Base-by-base conservation (phyloP, 768 basidiomycete species). In the Leccinum olivaceopallidum region DNA sequence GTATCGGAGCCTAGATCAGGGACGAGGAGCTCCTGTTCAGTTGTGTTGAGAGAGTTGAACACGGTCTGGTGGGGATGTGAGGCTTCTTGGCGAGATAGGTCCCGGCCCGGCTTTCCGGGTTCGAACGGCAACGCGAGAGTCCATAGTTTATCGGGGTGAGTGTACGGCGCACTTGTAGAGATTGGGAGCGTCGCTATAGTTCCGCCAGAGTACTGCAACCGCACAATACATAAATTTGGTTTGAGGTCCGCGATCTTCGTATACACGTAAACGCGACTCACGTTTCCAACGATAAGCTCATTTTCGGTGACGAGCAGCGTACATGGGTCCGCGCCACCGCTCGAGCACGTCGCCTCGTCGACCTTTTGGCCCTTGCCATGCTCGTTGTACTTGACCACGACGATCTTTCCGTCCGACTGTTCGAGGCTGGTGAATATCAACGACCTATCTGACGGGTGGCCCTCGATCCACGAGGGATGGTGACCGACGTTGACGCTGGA, bases 51-150 rank as follows among this genome's bases (percentile, higher is more conserved):
- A 1, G 63, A n/a, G 54, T 67, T 70, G 60, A 72, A 60, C 59
- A 81, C 67, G 36, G 86, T 84, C 67, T 94, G 89, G 74, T 94
- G 93, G 0, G 90, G 89, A 69, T 95, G 94, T 4, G 91, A 80
- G 6, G 76, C 73, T 58, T 85, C 82, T 69, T 95, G 94, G 36
- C 93, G 81, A 20, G 81, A 81, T 6, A 70, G 67, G 68, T 90
- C 80, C 1, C 90, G 90, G 1, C 92, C 90, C 0, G 78, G 76
- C 1, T 83, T 85, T 14, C 67, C 65, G 16, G 26, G 34, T 28
- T 70, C 70, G 51, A 92, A 79, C 2, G 73, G 70, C 30, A 75
- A 47, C 49, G 77, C 69, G 30, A 84, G 66, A 7, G 70, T 76
- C 39, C 71, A 72, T 6, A 79, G 66, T 10, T 71, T 59, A 6